Base-by-base conservation (phyloP, 805 yeast species). In the Suhomyces tanzawaensis region DNA sequence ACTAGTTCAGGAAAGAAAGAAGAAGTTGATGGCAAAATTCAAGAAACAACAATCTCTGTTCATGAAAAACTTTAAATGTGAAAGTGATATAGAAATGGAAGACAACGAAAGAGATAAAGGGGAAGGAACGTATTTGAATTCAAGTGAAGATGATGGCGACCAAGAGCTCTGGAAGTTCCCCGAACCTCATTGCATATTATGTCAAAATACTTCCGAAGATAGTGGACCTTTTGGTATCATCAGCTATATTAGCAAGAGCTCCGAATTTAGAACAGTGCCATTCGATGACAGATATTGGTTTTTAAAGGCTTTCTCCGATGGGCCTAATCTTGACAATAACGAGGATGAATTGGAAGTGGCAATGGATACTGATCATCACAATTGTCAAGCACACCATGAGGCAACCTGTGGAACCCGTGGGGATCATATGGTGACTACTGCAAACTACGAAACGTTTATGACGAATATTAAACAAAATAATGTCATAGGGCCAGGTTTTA, bases 1-100 rank as follows among this genome's bases (percentile, higher is more conserved):
- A 28, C 47, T 76, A 6, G 96, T 95, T 0, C 77, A 77, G 48
- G 81, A 74, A 42, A 77, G 90, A 46, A 83, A 80, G 48, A 76
- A 74, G 1, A 82, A 79, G 48, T 71, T 90, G 22, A 59, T 91
- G 73, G 91, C 84, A 1, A 86, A 82, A 41, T 76, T 91, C 54
- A 85, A 82, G 46, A 77, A 76, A 46, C 95, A 88, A 50, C 98
- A 91, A 55, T 70, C 76, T 26, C 74, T 71, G 63, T 93, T 91
- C 62, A 76, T 84, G 19, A 77, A 77, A 40, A 72, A 75, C 19
- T 72, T 78, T 46, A 46, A 60, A 16, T 26, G 11, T 28, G 38
- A 35, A 6, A 61, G 64, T 42, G 81, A 73, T 38, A 60, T 58
- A 7, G 79, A 69, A 27, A 67, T 67, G 57, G 62, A 58, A 14